Evolutionary conservation across 371 early-diverging fungal species (phyloP).

Genomic region (Mortierella sp.): DNA sequence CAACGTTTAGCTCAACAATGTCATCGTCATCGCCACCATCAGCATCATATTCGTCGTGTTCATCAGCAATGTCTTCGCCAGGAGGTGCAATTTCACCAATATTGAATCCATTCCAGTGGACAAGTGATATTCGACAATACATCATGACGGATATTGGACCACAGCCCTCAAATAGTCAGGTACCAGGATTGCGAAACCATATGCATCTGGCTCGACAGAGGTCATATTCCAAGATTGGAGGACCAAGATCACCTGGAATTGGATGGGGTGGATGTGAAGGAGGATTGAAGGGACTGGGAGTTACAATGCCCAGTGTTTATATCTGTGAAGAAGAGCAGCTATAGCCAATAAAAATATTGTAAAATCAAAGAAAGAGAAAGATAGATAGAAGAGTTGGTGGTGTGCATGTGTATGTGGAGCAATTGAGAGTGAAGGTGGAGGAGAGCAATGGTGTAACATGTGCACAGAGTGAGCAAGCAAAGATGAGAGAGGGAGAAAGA

Average conservation of each 20-base stretch:
- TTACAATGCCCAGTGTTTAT: not conserved
- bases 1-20: conserved; percentile 9
- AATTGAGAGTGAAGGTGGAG: not conserved
- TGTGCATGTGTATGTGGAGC: not conserved
- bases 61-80: conserved; percentile 38
- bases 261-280: not conserved
- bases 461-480: not conserved
- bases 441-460: not conserved
- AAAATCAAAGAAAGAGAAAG: too few relatives aligned
- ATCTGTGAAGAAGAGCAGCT: too few relatives aligned
- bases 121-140: conserved; percentile 47
- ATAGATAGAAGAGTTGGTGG: too few relatives aligned
- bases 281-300: not conserved
- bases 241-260: not conserved
- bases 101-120: conserved; percentile 36
- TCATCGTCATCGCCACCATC: conserved; percentile 33
- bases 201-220: conserved; percentile 19
- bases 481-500: not conserved
- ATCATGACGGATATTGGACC: conserved; percentile 57
- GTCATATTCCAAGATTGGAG: conserved; percentile 41
- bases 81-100: conserved; percentile 24
- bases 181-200: conserved; percentile 25
- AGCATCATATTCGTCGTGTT: conserved; percentile 25
- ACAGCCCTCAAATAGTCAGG: conserved; percentile 45
- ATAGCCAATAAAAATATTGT: too few relatives aligned